phyloP scores from a whole-genome alignment of 2,329 filamentous ascomycete genomes.

The Macrophomina pseudophaseolina region DNA sequence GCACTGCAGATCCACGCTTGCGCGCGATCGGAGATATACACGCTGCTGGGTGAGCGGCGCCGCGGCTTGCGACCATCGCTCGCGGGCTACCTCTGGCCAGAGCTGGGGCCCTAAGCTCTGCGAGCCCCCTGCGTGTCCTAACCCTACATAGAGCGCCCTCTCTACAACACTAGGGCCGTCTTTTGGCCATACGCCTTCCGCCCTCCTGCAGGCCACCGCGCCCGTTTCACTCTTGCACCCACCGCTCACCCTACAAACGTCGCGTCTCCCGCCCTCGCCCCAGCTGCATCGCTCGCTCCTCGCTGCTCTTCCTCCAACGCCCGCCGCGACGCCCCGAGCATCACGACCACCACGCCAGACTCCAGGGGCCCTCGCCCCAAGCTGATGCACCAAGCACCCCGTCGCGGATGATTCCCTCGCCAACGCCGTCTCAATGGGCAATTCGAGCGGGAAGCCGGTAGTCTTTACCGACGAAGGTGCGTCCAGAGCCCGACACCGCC shows the following conservation, averaged over 20 bases:
- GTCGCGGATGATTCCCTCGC: conserved; percentile 25
- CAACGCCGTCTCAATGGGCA: conserved; percentile 70
- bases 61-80: conserved; percentile 22
- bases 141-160: conserved; percentile 18
- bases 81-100: conserved; percentile 5
- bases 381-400: conserved; percentile 23
- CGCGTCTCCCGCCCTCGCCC: conserved; percentile 17
- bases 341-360: neutral
- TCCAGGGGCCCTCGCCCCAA: conserved; percentile 4
- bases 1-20: conserved; percentile 15
- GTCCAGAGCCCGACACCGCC: conserved; percentile 38
- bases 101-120: conserved; percentile 18
- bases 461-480: conserved; percentile 91
- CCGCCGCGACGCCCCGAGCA: neutral
- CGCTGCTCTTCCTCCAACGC: neutral
- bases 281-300: conserved; percentile 21
- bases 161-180: conserved; percentile 25
- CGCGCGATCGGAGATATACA: conserved; percentile 25
- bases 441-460: conserved; percentile 92
- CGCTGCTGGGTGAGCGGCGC: conserved; percentile 17
- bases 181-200: conserved; percentile 24
- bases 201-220: conserved; percentile 25
- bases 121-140: conserved; percentile 18
- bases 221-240: conserved; percentile 25
- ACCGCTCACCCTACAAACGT: conserved; percentile 24